Conservation (phyloP, 768 basidiomycete genomes). For the Russula lepida region DNA sequence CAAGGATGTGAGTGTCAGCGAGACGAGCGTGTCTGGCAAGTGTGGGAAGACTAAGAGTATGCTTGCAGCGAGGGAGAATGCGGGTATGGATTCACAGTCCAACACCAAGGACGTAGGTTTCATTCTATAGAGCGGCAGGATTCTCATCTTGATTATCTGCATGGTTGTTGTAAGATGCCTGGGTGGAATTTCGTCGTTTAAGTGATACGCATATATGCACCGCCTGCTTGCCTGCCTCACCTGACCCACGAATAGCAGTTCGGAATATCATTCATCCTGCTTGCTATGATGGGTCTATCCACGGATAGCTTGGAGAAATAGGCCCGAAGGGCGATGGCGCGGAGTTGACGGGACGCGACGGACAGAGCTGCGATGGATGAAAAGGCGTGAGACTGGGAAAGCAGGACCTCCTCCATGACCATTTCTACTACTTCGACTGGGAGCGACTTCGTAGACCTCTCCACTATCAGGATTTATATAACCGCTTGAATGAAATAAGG, state of each 20-base stretch:
- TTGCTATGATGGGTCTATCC: slow-evolving; percentile 18
- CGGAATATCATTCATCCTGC: slow-evolving; percentile 17
- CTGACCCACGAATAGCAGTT: slow-evolving; percentile 25
- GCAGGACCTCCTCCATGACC: slow-evolving; percentile 22
- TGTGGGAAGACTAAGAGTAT: slow-evolving; percentile 19
- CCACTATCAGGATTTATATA: not conserved
- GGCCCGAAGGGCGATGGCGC: slow-evolving; percentile 26
- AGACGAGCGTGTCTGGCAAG: slow-evolving; percentile 34
- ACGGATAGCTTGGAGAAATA: slow-evolving; percentile 24
- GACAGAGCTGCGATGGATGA: slow-evolving; percentile 24
- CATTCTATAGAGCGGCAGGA: slow-evolving; percentile 3
- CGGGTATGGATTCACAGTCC: slow-evolving; percentile 13
- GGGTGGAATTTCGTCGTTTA: not conserved
- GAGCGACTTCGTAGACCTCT: not conserved
- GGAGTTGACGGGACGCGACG: slow-evolving; percentile 25
- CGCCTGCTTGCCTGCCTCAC: slow-evolving; percentile 18
- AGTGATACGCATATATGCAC: slow-evolving; percentile 15
- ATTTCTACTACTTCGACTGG: slow-evolving; percentile 26
- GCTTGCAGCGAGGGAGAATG: slow-evolving; percentile 10
- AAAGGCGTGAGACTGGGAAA: slow-evolving; percentile 18
- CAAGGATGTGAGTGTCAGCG: slow-evolving; percentile 44
- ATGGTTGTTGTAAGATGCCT: slow-evolving; percentile 19
- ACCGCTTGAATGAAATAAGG: not conserved
- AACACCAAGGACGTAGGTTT: slow-evolving; percentile 20
- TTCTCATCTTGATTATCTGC: slow-evolving; percentile 11